Percentiles rank a stretch among this genome's conserved stretches.
Evolutionary conservation across 2,329 filamentous ascomycete species (phyloP).

Genomic region (Aspergillus novofumigatus): DNA sequence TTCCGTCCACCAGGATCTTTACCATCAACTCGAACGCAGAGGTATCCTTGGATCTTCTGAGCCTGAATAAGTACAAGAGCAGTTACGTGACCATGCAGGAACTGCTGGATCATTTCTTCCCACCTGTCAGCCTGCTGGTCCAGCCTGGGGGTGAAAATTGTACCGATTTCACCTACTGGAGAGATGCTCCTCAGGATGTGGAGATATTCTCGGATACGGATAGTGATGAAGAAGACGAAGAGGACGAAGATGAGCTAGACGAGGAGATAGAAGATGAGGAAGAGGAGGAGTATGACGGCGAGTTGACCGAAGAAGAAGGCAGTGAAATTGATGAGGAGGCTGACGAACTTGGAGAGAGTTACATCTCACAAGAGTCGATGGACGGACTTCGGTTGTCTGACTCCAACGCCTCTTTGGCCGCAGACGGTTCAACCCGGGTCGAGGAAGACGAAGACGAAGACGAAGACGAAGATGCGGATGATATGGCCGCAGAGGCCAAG

Average conservation of each 20-base stretch:
- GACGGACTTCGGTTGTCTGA: slow-evolving; percentile 46
- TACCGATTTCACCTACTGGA: slow-evolving; percentile 97
- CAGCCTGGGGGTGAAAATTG: slow-evolving; percentile 89
- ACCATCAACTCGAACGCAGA: slow-evolving; percentile 98
- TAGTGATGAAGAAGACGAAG: slow-evolving; percentile 50
- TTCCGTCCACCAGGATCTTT: slow-evolving; percentile 90
- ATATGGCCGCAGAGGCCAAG: not conserved
- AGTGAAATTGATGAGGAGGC: slow-evolving; percentile 49
- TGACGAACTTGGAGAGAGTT: slow-evolving; percentile 42
- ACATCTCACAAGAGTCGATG: slow-evolving; percentile 35
- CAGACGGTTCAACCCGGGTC: slow-evolving; percentile 36
- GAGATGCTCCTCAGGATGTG: slow-evolving; percentile 75
- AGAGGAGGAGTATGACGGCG: slow-evolving; percentile 32
- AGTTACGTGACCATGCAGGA: slow-evolving; percentile 97
- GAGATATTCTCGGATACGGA: slow-evolving; percentile 88
- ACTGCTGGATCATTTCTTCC: slow-evolving; percentile 97
- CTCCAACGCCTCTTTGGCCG: slow-evolving; percentile 32
- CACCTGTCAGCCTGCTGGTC: slow-evolving; percentile 79
- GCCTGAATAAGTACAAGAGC: slow-evolving; percentile 90
- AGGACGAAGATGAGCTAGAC: slow-evolving; percentile 48
- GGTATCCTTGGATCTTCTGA: slow-evolving; percentile 84
- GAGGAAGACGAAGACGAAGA: slow-evolving; percentile 28
- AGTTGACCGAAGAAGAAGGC: slow-evolving; percentile 50
- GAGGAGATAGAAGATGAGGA: slow-evolving; percentile 48
- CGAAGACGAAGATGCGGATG: slow-evolving; percentile 12